Evolutionary conservation across 768 basidiomycete species (phyloP).

Genomic region (Pulveroboletus ravenelii): DNA sequence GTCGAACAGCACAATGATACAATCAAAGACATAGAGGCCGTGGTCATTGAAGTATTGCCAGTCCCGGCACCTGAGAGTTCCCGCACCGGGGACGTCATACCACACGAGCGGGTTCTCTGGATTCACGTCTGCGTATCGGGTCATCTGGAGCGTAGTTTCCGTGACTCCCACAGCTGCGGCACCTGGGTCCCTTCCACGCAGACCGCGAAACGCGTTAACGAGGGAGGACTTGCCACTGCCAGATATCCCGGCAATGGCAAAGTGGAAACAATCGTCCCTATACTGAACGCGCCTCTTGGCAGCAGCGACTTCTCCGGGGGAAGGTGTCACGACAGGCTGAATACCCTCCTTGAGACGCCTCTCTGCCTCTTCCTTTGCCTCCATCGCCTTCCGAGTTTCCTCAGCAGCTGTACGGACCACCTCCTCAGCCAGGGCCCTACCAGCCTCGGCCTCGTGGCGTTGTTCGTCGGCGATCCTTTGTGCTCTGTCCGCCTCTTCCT

Average conservation of each 20-base stretch:
- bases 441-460: not conserved
- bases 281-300: conserved; percentile 20
- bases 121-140: conserved; percentile 24
- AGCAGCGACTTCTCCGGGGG: conserved; percentile 13
- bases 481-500: not conserved
- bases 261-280: conserved; percentile 26
- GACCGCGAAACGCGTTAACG: conserved; percentile 24
- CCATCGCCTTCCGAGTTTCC: conserved; percentile 3
- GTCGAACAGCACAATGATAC: conserved; percentile 31
- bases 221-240: too few relatives aligned
- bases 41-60: conserved; percentile 37
- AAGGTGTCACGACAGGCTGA: conserved; percentile 24
- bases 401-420: conserved; percentile 10
- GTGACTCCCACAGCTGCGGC: conserved; percentile 28
- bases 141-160: conserved; percentile 25
- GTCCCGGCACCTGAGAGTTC: conserved; percentile 27
- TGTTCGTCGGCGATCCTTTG: not conserved
- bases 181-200: conserved; percentile 14
- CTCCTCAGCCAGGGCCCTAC: conserved; percentile 4
- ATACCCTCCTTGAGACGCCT: conserved; percentile 20
- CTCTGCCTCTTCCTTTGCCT: conserved; percentile 16
- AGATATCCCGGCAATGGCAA: conserved; percentile 26
- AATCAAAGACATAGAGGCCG: conserved; percentile 35
- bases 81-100: conserved; percentile 36
- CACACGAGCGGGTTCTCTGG: conserved; percentile 24